Base-by-base conservation (phyloP, 208 protist species). In the Leishmania major region DNA sequence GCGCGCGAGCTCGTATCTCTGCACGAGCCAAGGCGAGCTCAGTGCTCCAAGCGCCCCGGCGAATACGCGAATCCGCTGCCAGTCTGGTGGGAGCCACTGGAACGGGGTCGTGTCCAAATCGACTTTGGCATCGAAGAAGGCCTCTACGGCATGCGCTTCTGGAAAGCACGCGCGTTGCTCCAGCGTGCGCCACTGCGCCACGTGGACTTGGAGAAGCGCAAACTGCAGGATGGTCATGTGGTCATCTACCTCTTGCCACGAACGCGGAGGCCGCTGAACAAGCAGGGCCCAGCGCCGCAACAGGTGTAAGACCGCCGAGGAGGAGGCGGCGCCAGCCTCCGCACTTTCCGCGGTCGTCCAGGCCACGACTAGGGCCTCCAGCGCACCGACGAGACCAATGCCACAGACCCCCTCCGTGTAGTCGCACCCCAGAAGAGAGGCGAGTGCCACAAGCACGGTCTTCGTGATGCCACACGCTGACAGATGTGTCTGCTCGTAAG, bases 381-480 rank as follows among this genome's bases (percentile, higher is more conserved):
- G 77, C 5, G 92, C 87, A 35, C 90, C 91, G 2, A 91, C 77
- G 17, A 98, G 74, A 11, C 97, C 97, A 35, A 99, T 90, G 67
- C 97, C 96, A 31, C 82, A 19, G 53, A 99, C 89, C 22, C 98
- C 98, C 25, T 98, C 92, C 6, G 92, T 95, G 90, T 99, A 99
- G 86, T 99, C 98, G 72, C 92, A 97, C n/a, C 98, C 98, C n/a
- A 99, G 92, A 13, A 99, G 87, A 59, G 97, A 85, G 15, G 97
- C 97, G 13, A 99, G 86, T 3, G 91, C 83, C 6, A 99, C 93
- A 17, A 99, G 88, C 51, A 96, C 88, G 10, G 75, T 80, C 60
- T 98, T 95, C 53, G 91, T 90, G 1, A 99, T 80, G 19, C 95
- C 95, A 55, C 96, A 93, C 45, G 89, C 79, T 53, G 77, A 37